phyloP scores from a whole-genome alignment of 2,329 filamentous ascomycete species.

The Ceratocystiopsis brevicomis region DNA sequence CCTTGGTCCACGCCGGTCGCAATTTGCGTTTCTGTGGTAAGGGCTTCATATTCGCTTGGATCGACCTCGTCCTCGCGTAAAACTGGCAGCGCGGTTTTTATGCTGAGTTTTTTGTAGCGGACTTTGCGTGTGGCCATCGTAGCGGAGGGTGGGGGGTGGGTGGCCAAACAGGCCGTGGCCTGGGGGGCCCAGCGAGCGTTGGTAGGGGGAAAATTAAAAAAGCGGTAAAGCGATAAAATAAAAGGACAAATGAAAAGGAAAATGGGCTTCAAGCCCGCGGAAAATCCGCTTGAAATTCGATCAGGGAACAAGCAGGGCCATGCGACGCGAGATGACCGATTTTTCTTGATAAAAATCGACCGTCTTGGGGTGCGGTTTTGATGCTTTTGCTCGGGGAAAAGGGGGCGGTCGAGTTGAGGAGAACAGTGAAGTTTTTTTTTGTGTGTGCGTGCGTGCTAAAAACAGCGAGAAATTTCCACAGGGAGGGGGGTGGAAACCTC shows the following conservation, averaged over 20 bases:
- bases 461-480: too few relatives aligned
- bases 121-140: conserved; percentile 49
- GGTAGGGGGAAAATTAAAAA: too few relatives aligned
- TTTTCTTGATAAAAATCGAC: conserved; percentile 35
- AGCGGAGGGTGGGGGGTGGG: conserved; percentile 13
- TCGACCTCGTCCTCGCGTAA: conserved; percentile 85
- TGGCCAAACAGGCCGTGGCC: conserved; percentile 16
- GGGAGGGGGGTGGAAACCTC: too few relatives aligned
- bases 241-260: conserved; percentile 1
- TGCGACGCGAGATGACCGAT: conserved; percentile 30
- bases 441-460: not conserved
- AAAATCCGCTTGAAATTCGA: conserved; percentile 45
- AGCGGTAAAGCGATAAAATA: too few relatives aligned
- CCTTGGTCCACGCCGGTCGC: conserved; percentile 93
- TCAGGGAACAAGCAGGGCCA: conserved; percentile 40
- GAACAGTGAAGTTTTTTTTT: not conserved
- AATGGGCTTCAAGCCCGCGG: conserved; percentile 23
- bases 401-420: not conserved
- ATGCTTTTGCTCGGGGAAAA: conserved; percentile 17
- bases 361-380: conserved; percentile 31
- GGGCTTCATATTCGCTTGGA: conserved; percentile 64
- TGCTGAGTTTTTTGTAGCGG: conserved; percentile 77
- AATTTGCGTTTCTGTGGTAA: conserved; percentile 67
- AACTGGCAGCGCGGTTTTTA: conserved; percentile 73
- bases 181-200: not conserved